phyloP scores from a whole-genome alignment of 2,329 filamentous ascomycete genomes.

The Nothopassalora personata region DNA sequence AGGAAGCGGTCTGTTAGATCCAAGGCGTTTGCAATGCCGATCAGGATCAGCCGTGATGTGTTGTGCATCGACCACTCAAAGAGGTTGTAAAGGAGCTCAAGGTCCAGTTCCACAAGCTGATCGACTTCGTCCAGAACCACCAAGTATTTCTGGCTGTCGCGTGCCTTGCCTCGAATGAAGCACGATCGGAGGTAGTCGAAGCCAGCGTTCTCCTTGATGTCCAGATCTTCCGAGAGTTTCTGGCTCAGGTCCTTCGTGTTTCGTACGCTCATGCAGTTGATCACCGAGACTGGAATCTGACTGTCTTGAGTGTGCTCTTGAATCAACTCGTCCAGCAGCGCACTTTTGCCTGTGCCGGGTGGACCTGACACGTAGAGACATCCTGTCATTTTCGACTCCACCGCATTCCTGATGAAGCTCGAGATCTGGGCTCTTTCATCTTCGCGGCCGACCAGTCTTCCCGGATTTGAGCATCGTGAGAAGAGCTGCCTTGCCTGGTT shows the following conservation, averaged over 20 bases:
- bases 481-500: conserved; percentile 84
- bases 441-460: conserved; percentile 73
- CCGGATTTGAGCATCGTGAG: conserved; percentile 68
- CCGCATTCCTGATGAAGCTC: conserved; percentile 62
- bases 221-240: conserved; percentile 67
- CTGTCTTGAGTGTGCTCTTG: conserved; percentile 50
- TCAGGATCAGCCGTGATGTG: conserved; percentile 70
- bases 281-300: conserved; percentile 63
- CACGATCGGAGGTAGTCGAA: conserved; percentile 62
- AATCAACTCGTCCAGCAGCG: conserved; percentile 78
- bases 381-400: conserved; percentile 59
- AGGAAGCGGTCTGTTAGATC: conserved; percentile 94
- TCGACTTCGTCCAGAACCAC: conserved; percentile 94
- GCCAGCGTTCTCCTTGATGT: conserved; percentile 58
- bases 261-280: conserved; percentile 98
- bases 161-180: conserved; percentile 58
- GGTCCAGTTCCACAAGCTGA: conserved; percentile 79
- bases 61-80: conserved; percentile 92
- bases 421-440: conserved; percentile 60
- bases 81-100: conserved; percentile 85
- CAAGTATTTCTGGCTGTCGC: conserved; percentile 58
- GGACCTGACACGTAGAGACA: conserved; percentile 95
- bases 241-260: conserved; percentile 79
- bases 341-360: conserved; percentile 94
- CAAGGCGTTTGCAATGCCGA: conserved; percentile 93